These are phyloP conservation scores for Acacia concinna DNA, from an alignment of 331 rosid species.

Conservation along the genomic window DNA sequence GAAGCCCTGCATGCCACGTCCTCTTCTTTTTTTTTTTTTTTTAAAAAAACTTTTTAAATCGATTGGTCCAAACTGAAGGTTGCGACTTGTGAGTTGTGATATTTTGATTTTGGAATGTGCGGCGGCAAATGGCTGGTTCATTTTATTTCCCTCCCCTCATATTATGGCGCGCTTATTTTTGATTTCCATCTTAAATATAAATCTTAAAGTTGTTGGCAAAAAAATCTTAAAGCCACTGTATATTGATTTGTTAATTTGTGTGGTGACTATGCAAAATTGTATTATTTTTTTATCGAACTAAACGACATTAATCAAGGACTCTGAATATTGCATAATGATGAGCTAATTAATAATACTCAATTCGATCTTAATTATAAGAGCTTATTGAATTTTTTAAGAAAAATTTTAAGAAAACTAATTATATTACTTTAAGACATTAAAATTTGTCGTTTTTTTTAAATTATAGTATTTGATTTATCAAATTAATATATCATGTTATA, in stretches of 20 bases:
- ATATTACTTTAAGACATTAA: no score
- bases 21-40: not conserved
- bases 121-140: slow-evolving; percentile 1
- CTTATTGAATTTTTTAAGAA: no score
- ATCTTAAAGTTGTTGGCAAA: not conserved
- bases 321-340: no score
- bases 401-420: no score
- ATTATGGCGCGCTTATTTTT: slow-evolving; percentile 27
- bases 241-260: not conserved
- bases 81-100: not conserved
- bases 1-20: not conserved
- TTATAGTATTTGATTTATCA: no score
- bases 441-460: no score
- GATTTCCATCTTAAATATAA: not conserved
- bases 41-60: no score
- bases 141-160: not conserved
- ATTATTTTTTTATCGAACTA: not conserved
- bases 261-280: not conserved
- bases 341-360: no score
- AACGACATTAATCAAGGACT: no score
- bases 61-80: not conserved
- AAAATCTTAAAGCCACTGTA: not conserved
- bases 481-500: no score
- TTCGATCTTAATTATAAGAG: no score
- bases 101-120: not conserved